Conservation (phyloP, 1,284 basidiomycete genomes). For the Quambalaria eucalypti region DNA sequence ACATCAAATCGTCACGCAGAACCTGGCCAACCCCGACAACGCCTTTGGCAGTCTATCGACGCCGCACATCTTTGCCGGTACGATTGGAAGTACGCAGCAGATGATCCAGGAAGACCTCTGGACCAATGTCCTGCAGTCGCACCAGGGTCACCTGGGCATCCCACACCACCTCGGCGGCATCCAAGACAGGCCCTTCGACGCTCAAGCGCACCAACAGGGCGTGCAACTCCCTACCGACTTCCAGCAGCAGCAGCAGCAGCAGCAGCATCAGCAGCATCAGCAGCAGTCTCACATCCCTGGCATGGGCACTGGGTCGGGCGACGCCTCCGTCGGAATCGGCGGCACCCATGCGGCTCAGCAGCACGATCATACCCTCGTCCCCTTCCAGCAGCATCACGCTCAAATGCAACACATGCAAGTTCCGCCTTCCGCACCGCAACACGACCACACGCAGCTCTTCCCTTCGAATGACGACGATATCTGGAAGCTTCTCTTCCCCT, state of each 20-base stretch:
- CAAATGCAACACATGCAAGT: no score
- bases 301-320: background rate
- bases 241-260: background rate
- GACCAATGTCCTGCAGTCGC: background rate
- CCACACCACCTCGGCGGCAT: no score
- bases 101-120: background rate
- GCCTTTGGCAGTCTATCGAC: background rate
- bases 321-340: background rate
- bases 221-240: no score
- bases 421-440: no score
- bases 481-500: background rate
- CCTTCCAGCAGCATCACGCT: no score
- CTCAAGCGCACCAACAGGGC: no score
- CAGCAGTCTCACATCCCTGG: background rate
- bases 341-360: no score
- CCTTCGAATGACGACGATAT: background rate
- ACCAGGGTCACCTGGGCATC: background rate
- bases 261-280: background rate
- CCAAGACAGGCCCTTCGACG: no score
- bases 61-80: background rate
- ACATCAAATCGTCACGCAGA: background rate
- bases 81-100: background rate
- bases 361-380: no score
- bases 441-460: background rate
- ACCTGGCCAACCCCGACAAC: background rate